Conservation (phyloP, 2,329 filamentous ascomycete genomes). For the Talaromyces sp. region DNA sequence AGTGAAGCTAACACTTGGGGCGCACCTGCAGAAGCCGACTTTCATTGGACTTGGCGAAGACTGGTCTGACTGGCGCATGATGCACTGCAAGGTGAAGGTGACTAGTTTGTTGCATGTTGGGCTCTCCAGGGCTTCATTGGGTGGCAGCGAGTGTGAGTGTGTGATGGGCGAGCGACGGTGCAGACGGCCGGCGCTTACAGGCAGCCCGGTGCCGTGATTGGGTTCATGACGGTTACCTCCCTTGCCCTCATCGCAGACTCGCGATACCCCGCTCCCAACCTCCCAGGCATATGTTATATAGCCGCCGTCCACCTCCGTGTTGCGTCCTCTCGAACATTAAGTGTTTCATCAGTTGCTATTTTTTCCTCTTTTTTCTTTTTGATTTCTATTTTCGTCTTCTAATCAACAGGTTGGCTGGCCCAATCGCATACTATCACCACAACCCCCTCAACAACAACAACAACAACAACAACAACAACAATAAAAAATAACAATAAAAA, state of each 20-base stretch:
- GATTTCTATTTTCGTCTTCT: constrained; percentile 29
- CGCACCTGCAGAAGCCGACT: background rate
- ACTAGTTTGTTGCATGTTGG: background rate
- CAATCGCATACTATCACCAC: constrained; percentile 24
- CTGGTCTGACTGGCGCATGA: background rate
- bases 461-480: too few species aligned
- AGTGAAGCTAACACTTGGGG: background rate
- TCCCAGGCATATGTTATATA: constrained; percentile 29
- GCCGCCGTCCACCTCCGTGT: constrained; percentile 19
- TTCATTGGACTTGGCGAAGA: background rate
- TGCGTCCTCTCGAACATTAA: constrained; percentile 5
- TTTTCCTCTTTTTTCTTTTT: constrained; percentile 18
- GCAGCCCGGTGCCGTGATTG: background rate
- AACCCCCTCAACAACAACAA: constrained; percentile 2
- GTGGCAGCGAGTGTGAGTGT: background rate
- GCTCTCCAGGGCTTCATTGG: background rate
- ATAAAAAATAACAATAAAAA: constrained; percentile 1
- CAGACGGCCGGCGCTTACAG: background rate
- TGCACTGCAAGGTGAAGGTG: too few species aligned
- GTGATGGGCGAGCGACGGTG: background rate
- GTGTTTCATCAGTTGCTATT: constrained; percentile 14
- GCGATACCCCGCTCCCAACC: constrained; percentile 6
- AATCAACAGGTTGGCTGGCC: constrained; percentile 38
- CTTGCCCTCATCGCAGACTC: too few species aligned
- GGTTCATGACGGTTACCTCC: too few species aligned